Evolutionary conservation across 768 basidiomycete genomes (phyloP).

Genomic region (Kwoniella sp.): DNA sequence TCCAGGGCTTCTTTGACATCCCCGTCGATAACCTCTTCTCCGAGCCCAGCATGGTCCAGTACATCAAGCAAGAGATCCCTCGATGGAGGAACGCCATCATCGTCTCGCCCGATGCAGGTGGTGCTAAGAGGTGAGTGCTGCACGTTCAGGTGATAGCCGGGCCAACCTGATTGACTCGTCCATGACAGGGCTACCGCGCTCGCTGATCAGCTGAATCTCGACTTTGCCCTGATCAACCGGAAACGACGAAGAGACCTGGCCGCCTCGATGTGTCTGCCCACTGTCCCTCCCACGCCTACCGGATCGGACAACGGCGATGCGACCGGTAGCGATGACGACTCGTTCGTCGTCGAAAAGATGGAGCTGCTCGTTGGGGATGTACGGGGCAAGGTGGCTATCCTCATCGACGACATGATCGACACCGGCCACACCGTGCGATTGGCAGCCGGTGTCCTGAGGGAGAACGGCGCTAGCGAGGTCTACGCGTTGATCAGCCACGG

Average conservation of each 20-base stretch:
- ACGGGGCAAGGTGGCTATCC: conserved; percentile 69
- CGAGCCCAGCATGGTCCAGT: conserved; percentile 89
- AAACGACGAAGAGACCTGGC: conserved; percentile 68
- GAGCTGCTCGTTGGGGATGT: conserved; percentile 80
- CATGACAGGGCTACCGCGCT: conserved; percentile 87
- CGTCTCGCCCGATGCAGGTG: conserved; percentile 96
- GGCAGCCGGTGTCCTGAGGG: conserved; percentile 79
- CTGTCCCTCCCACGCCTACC: conserved; percentile 41
- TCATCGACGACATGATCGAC: conserved; percentile 89
- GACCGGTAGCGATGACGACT: conserved; percentile 32
- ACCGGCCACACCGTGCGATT: conserved; percentile 68
- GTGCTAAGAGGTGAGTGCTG: conserved; percentile 78
- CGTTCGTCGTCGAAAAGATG: conserved; percentile 44
- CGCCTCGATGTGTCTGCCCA: conserved; percentile 19
- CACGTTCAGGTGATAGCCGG: not conserved
- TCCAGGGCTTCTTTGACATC: conserved; percentile 99
- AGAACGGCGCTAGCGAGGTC: conserved; percentile 79
- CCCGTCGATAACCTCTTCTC: conserved; percentile 99
- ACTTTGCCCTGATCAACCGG: conserved; percentile 98
- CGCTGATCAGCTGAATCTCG: conserved; percentile 89
- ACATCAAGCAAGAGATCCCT: conserved; percentile 88
- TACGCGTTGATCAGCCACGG: conserved; percentile 89
- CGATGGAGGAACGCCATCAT: conserved; percentile 77
- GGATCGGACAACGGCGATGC: conserved; percentile 32
- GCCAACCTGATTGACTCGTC: not conserved